Percentiles rank a stretch among this genome's conserved stretches.
These are phyloP conservation scores for Lasiosphaeris hirsuta DNA, from an alignment of 495 filamentous ascomycete genomes.

Conservation along the genomic window DNA sequence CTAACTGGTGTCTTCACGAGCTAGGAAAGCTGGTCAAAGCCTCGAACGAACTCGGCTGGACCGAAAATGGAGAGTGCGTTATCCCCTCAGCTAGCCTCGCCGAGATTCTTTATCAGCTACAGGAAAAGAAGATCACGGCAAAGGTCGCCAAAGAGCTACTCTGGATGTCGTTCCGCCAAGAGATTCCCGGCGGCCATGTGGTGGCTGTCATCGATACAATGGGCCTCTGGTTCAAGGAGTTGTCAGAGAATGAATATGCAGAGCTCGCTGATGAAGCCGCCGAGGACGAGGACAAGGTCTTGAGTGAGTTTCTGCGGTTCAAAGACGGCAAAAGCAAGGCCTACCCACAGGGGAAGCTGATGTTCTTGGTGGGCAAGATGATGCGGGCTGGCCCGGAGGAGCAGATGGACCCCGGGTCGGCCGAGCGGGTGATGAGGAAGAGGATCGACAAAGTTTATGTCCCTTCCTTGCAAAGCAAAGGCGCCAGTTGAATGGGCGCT, in stretches of 20 bases:
- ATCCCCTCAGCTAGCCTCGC: conserved; percentile 62
- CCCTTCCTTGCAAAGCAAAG: neutral
- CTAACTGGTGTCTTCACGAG: conserved; percentile 80
- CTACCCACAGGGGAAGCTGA: conserved; percentile 66
- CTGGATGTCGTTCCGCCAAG: conserved; percentile 48
- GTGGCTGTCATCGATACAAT: conserved; percentile 61
- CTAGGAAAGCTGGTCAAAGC: conserved; percentile 65
- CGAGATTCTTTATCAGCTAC: conserved; percentile 61
- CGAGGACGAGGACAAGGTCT: conserved; percentile 54
- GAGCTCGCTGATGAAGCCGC: conserved; percentile 51
- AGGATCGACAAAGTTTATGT: conserved; percentile 25
- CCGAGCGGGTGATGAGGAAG: conserved; percentile 60
- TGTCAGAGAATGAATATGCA: conserved; percentile 58
- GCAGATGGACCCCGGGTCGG: conserved; percentile 70
- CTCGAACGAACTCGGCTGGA: conserved; percentile 37
- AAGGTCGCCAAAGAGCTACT: conserved; percentile 73
- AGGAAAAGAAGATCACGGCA: conserved; percentile 67
- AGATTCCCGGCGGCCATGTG: conserved; percentile 43
- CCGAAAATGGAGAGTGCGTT: conserved; percentile 38
- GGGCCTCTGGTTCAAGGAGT: conserved; percentile 61
- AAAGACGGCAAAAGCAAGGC: conserved; percentile 40
- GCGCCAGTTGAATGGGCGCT: too few relatives aligned
- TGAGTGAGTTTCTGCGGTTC: conserved; percentile 66
- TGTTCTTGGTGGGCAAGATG: conserved; percentile 90
- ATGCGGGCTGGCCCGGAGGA: conserved; percentile 73